Conservation (phyloP, 495 filamentous ascomycete genomes). For the Aspergillus coremiiformis region DNA sequence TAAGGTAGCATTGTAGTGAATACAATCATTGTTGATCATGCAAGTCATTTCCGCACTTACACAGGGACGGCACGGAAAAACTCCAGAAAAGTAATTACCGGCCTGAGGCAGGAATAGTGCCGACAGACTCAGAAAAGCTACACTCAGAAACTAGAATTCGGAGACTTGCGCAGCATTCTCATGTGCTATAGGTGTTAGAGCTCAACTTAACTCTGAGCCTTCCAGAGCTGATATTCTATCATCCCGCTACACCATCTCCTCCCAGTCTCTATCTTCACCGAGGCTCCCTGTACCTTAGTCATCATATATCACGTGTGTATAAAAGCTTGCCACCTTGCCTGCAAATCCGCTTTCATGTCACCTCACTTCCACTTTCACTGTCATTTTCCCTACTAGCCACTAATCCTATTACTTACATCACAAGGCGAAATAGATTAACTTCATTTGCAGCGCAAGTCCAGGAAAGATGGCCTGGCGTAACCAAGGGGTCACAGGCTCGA, state of each 20-base stretch:
- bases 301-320: constrained; percentile 10
- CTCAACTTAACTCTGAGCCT: neutral
- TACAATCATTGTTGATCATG: neutral
- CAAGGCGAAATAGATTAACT: neutral
- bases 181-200: too few relatives aligned
- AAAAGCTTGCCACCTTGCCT: constrained; percentile 14
- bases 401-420: neutral
- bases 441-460: neutral
- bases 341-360: neutral
- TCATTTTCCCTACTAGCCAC: neutral
- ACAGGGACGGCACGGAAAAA: too few relatives aligned
- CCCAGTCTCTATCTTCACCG: neutral
- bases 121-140: too few relatives aligned
- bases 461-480: constrained; percentile 76
- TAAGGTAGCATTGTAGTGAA: neutral
- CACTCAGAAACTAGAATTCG: too few relatives aligned
- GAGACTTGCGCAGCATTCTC: too few relatives aligned
- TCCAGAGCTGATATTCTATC: neutral
- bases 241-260: neutral
- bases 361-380: neutral
- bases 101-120: too few relatives aligned
- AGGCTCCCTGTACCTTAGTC: constrained; percentile 7
- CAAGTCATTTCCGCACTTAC: neutral
- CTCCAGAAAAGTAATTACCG: too few relatives aligned
- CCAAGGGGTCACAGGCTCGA: constrained; percentile 95